Evolutionary conservation across 176 grass and related monocot genomes (phyloP).

Genomic region (Oryza officinalis): DNA sequence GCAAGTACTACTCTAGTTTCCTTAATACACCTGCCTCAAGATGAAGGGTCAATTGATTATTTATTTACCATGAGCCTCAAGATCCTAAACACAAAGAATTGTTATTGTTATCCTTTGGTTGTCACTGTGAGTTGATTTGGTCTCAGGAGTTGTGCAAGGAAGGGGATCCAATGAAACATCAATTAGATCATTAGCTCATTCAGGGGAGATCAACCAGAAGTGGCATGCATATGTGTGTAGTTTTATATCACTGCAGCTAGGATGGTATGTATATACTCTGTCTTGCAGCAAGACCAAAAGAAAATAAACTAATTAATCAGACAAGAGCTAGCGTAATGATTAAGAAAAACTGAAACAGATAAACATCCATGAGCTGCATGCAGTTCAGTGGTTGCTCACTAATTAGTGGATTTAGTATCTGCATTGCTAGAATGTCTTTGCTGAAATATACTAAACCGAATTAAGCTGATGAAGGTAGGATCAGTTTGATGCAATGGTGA

Average conservation of each 20-base stretch:
- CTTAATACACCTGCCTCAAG: conserved; percentile 12
- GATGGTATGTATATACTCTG: background rate
- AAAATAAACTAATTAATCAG: background rate
- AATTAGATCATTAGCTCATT: conserved; percentile 13
- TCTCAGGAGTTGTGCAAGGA: conserved; percentile 45
- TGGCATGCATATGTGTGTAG: conserved; percentile 35
- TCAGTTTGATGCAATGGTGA: background rate
- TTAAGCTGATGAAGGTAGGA: background rate
- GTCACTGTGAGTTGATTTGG: conserved; percentile 36
- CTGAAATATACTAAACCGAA: background rate
- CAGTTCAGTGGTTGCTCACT: background rate
- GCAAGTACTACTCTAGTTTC: background rate
- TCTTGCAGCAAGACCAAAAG: background rate
- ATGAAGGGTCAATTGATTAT: conserved; percentile 28
- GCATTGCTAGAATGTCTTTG: background rate
- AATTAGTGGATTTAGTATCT: background rate
- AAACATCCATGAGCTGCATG: background rate
- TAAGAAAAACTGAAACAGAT: background rate
- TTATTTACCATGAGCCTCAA: conserved; percentile 27
- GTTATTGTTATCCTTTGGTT: conserved; percentile 26
- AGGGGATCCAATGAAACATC: conserved; percentile 55
- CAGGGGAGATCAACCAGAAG: conserved; percentile 17
- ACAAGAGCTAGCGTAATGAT: background rate
- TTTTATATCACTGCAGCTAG: background rate
- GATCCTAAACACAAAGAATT: conserved; percentile 32